A percentile compares a stretch with the other conserved stretches of the same genome.
phyloP scores from a whole-genome alignment of 495 filamentous ascomycete species.

The Daldinia caldariorum region DNA sequence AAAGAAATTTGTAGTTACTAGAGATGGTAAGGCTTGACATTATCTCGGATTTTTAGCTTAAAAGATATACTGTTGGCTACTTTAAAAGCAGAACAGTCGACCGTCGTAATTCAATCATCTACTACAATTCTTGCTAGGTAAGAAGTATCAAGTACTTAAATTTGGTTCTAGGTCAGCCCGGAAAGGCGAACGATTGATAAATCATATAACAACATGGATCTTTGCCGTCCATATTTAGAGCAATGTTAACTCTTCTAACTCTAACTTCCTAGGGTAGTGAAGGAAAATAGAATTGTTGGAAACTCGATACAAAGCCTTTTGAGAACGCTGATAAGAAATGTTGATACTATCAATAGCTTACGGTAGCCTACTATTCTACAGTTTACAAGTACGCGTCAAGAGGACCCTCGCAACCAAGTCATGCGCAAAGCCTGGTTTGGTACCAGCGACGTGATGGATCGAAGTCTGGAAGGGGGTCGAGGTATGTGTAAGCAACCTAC shows the following conservation, averaged over 20 bases:
- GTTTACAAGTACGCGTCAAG: neutral
- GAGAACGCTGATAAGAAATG: neutral
- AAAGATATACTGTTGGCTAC: neutral
- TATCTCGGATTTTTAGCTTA: neutral
- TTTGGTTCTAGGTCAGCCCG: neutral
- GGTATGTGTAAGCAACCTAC: constrained; percentile 18
- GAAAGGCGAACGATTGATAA: too few species aligned
- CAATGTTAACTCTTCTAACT: neutral
- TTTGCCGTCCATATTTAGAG: neutral
- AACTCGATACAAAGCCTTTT: too few species aligned
- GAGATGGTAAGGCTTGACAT: neutral
- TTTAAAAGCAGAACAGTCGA: neutral
- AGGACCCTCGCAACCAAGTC: neutral
- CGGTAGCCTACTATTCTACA: neutral
- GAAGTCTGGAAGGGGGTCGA: neutral
- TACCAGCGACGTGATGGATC: constrained; percentile 10
- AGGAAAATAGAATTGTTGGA: neutral
- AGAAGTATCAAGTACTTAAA: neutral
- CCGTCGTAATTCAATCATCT: neutral
- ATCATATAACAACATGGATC: neutral
- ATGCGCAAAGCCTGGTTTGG: constrained; percentile 9
- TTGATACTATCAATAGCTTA: neutral
- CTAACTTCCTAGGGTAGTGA: neutral
- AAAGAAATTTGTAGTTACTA: neutral
- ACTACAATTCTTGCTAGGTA: neutral